Base-by-base conservation (phyloP, 1,139 yeast genomes). In the Taphrina wiesneri region DNA sequence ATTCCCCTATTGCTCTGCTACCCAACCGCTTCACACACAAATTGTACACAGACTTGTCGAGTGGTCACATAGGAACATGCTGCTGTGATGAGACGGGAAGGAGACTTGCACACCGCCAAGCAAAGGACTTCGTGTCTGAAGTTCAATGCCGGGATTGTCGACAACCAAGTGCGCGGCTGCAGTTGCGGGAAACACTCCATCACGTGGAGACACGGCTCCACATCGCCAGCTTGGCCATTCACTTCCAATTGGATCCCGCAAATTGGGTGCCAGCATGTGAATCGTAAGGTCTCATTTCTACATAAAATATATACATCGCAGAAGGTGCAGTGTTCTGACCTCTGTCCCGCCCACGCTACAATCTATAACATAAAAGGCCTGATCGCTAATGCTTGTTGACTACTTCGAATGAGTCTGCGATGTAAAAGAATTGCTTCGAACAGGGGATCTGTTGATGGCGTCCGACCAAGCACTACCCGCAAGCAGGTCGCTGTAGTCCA, bases 381-480 rank as follows among this genome's bases (percentile, higher is more conserved):
- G 19, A 15, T 7, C 43, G 43, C 43, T 39, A 39, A n/a, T 39
- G 43, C 43, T 39, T 15, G 13, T 15, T 15, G 43, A 39, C 43
- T 39, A 39, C 43, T 39, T 13, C 3, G 43, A 13, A 39, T 3
- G 43, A 39, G 43, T n/a, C 43, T 39, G 43, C 13, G 43, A 39
- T 7, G 13, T 13, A n/a, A 13, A 39, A 39, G 49, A 45, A 21
- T 23, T 23, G 11, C 28, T 45, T 11, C 49, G 49, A 7, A n/a
- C 28, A 9, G 49, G 28, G 2, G 49, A 21, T 45, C n/a, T 23
- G 49, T 45, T 45, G 36, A 52, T 30, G 28, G 56, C 56, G 3
- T 34, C 30, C 2, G 56, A 52, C 59, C 59, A 54, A 19, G 59
- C 59, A 25, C 49, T 54, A 17, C 59, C 59, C 11, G 59, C 59